Evolutionary conservation across 805 yeast genomes (phyloP).

Genomic region (Saccharomycopsis oosterbeekiorum): DNA sequence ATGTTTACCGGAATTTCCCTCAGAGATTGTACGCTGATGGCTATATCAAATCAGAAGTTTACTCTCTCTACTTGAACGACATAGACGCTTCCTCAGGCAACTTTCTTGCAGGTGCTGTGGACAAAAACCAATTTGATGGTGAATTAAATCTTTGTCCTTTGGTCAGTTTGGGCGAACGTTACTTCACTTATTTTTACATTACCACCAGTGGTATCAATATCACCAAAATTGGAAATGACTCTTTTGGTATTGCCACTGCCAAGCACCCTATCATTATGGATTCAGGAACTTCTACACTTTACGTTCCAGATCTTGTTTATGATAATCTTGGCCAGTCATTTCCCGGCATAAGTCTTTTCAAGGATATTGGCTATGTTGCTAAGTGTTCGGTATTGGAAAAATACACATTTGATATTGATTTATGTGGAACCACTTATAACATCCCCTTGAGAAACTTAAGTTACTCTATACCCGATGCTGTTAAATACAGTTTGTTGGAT

Average conservation of each 20-base stretch:
- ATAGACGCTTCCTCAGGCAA: conserved; percentile 35
- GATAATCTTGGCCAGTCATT: conserved; percentile 20
- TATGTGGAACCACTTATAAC: conserved; percentile 45
- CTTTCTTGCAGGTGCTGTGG: conserved; percentile 64
- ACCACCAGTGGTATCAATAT: conserved; percentile 2
- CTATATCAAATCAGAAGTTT: conserved; percentile 41
- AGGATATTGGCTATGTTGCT: conserved; percentile 23
- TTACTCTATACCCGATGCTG: conserved; percentile 1
- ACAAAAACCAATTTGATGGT: conserved; percentile 53
- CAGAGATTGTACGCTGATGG: conserved; percentile 47
- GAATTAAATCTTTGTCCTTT: conserved; percentile 22
- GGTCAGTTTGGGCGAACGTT: conserved; percentile 1
- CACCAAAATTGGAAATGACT: neutral
- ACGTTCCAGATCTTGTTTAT: conserved; percentile 31
- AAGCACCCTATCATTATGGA: conserved; percentile 38
- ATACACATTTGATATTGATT: conserved; percentile 51
- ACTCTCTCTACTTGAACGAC: conserved; percentile 52
- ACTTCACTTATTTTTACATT: conserved; percentile 7
- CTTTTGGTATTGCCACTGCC: neutral
- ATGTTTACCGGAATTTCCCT: conserved; percentile 52
- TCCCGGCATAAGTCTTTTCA: conserved; percentile 7
- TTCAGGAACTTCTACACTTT: conserved; percentile 47
- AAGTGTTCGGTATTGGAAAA: conserved; percentile 29
- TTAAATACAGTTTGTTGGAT: neutral
- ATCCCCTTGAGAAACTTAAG: conserved; percentile 36